A percentile compares a stretch with the other conserved stretches of the same genome.
These are phyloP conservation scores for Apiotrichum siamense DNA, from an alignment of 1,284 basidiomycete genomes.

Conservation along the genomic window DNA sequence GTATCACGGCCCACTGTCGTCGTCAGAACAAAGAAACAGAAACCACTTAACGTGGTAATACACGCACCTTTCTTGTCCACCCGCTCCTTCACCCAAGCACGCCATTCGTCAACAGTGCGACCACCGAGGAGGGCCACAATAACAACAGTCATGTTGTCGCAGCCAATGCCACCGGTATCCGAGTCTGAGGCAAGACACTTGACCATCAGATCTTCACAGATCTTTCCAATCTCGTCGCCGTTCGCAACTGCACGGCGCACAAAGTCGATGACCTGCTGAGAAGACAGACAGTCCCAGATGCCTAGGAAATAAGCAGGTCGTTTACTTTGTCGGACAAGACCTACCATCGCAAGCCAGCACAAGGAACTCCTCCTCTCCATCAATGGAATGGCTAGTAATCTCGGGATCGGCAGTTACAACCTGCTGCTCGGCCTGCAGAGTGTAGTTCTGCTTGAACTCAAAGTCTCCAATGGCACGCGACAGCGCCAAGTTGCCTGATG, in stretches of 20 bases:
- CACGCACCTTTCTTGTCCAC: conserved; percentile 71
- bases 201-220: conserved; percentile 86
- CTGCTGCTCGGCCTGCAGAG: conserved; percentile 77
- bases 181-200: conserved; percentile 92
- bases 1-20: conserved; percentile 54
- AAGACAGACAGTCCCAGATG: conserved; percentile 96
- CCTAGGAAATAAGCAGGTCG: conserved; percentile 55
- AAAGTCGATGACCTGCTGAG: conserved; percentile 89
- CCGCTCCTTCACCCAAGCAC: conserved; percentile 79
- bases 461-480: conserved; percentile 96
- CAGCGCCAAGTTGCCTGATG: conserved; percentile 83
- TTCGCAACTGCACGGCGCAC: conserved; percentile 77
- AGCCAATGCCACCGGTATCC: conserved; percentile 88
- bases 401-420: conserved; percentile 96
- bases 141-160: conserved; percentile 98
- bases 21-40: background rate
- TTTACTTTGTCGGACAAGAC: no score
- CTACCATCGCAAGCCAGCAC: conserved; percentile 92
- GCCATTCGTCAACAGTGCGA: conserved; percentile 87
- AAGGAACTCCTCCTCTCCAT: conserved; percentile 90
- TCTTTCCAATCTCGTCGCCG: conserved; percentile 70
- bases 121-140: conserved; percentile 84
- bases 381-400: conserved; percentile 70
- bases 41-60: background rate
- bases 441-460: conserved; percentile 93